Evolutionary conservation across 208 protist genomes (phyloP).

Genomic region (Angomonas ambiguus): DNA sequence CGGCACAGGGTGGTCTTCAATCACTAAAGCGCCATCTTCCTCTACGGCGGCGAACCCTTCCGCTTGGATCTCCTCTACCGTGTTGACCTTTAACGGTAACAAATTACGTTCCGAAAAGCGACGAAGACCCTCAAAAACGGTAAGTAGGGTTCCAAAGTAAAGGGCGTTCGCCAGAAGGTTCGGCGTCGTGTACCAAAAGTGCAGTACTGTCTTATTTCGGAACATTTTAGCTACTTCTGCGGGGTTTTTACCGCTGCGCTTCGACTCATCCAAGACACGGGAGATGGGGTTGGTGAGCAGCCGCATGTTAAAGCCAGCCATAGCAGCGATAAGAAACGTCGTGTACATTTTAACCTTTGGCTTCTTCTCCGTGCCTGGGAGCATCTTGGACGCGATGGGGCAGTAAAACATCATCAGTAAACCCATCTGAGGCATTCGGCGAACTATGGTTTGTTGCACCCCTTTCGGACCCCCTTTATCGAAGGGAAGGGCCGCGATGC

Average conservation of each 20-base stretch:
- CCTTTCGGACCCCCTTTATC: slow-evolving; percentile 81
- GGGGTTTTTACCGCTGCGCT: slow-evolving; percentile 59
- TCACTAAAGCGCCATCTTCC: background rate
- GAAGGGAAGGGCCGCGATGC: slow-evolving; percentile 49
- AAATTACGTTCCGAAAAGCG: slow-evolving; percentile 82
- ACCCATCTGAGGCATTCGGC: slow-evolving; percentile 77
- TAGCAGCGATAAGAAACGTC: slow-evolving; percentile 76
- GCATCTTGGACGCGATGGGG: slow-evolving; percentile 51
- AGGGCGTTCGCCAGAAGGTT: slow-evolving; percentile 83
- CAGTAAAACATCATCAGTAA: slow-evolving; percentile 88
- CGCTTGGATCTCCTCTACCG: slow-evolving; percentile 8
- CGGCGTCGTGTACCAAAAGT: slow-evolving; percentile 85
- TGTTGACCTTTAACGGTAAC: slow-evolving; percentile 27
- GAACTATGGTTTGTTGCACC: slow-evolving; percentile 46
- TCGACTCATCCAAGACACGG: slow-evolving; percentile 78
- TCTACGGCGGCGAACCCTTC: background rate
- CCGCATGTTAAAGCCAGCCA: slow-evolving; percentile 81
- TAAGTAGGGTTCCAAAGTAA: slow-evolving; percentile 84
- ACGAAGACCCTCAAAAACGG: slow-evolving; percentile 84
- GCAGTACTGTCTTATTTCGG: slow-evolving; percentile 78
- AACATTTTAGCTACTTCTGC: slow-evolving; percentile 45
- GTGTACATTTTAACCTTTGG: slow-evolving; percentile 68
- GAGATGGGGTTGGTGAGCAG: slow-evolving; percentile 81
- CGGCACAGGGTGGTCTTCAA: background rate
- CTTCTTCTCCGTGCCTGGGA: slow-evolving; percentile 58